These are phyloP conservation scores for Cercospora sojina DNA, from an alignment of 2,329 filamentous ascomycete genomes.

Conservation along the genomic window DNA sequence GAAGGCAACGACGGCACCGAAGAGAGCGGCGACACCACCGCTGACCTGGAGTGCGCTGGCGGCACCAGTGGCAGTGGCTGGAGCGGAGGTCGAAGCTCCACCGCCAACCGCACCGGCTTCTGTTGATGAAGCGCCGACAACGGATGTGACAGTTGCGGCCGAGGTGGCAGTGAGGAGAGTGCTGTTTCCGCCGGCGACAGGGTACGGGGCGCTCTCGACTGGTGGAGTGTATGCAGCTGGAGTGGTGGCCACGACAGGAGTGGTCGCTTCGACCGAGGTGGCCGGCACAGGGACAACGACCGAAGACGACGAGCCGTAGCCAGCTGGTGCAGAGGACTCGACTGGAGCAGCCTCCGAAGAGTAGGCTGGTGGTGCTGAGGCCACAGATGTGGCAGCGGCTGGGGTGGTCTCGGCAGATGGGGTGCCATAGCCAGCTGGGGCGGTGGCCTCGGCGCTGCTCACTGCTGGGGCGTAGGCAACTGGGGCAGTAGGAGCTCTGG, in stretches of 20 bases:
- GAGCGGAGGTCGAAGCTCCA: slow-evolving; percentile 10
- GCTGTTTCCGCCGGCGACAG: slow-evolving; percentile 20
- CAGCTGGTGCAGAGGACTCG: slow-evolving; percentile 7
- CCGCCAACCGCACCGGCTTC: slow-evolving; percentile 18
- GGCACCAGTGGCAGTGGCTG: slow-evolving; percentile 13
- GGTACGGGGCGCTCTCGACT: slow-evolving; percentile 20
- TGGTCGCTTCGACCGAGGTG: neutral
- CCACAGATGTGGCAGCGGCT: slow-evolving; percentile 11
- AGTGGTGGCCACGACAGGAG: slow-evolving; percentile 5
- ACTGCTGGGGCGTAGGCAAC: slow-evolving; percentile 11
- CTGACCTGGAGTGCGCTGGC: slow-evolving; percentile 19
- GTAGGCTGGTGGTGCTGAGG: slow-evolving; percentile 12
- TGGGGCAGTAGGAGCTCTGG: slow-evolving; percentile 19
- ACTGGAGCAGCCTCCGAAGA: slow-evolving; percentile 14
- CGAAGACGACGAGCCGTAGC: slow-evolving; percentile 10
- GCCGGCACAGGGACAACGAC: slow-evolving; percentile 3
- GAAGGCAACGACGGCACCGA: slow-evolving; percentile 23
- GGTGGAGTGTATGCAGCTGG: slow-evolving; percentile 15
- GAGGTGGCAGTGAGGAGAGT: slow-evolving; percentile 19
- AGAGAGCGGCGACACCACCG: slow-evolving; percentile 19
- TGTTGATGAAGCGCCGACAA: slow-evolving; percentile 14
- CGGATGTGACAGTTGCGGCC: slow-evolving; percentile 14
- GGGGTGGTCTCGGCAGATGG: slow-evolving; percentile 16
- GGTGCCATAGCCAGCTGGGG: slow-evolving; percentile 16
- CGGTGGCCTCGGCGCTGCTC: slow-evolving; percentile 10